Percentiles rank a stretch among this genome's conserved stretches.
These are phyloP conservation scores for Alternaria atra DNA, from an alignment of 2,329 filamentous ascomycete genomes.

Conservation along the genomic window DNA sequence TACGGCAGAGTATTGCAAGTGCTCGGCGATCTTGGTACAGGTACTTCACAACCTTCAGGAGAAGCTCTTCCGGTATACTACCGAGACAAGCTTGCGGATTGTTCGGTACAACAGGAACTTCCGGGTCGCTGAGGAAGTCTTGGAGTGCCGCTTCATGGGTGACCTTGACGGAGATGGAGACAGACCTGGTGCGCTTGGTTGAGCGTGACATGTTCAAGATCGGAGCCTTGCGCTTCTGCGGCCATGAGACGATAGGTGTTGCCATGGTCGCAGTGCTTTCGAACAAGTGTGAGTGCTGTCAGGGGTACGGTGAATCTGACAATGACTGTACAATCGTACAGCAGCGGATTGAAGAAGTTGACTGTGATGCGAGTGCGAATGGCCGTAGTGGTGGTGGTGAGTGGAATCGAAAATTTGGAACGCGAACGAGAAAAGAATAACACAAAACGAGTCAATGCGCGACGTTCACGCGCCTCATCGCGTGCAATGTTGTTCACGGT, in stretches of 20 bases:
- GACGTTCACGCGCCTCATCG: not conserved
- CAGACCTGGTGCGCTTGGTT: not conserved
- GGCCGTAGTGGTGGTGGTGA: conserved; percentile 1
- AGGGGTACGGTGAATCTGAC: not conserved
- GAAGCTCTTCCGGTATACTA: conserved; percentile 15
- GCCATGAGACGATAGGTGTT: not conserved
- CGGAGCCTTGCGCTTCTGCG: conserved; percentile 11
- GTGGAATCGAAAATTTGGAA: not conserved
- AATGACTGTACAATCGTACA: not conserved
- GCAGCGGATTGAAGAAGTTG: not conserved
- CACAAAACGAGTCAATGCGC: not conserved
- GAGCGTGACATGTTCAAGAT: not conserved
- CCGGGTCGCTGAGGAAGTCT: not conserved
- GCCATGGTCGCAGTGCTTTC: not conserved
- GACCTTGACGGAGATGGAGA: conserved; percentile 2
- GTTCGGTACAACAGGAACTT: not conserved
- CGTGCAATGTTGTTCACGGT: not conserved
- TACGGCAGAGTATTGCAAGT: conserved; percentile 9
- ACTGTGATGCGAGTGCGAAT: not conserved
- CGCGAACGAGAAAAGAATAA: conserved; percentile 1
- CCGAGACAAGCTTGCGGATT: conserved; percentile 12
- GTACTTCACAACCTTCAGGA: conserved; percentile 1
- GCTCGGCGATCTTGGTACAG: not conserved
- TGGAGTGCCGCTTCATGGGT: not conserved
- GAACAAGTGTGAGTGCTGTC: not conserved